Conservation (phyloP, 1,284 basidiomycete genomes). For the Cryptococcus amylolentus region DNA sequence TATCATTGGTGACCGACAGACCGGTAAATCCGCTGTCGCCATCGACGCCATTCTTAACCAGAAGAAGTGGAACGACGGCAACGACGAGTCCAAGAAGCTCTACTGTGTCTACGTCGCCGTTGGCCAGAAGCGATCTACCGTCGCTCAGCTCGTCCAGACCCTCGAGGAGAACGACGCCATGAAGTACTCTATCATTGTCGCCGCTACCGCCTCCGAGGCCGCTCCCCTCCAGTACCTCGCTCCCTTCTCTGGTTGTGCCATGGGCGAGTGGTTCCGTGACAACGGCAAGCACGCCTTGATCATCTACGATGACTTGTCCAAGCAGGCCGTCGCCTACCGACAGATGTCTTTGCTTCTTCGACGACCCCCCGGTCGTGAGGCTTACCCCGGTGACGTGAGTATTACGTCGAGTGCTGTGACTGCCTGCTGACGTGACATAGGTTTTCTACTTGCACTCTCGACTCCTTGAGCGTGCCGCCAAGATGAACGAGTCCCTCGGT, state of each 20-base stretch:
- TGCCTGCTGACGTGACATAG: constrained; percentile 11
- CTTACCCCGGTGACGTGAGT: constrained; percentile 87
- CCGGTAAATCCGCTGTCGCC: constrained; percentile 91
- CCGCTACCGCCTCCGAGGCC: constrained; percentile 97
- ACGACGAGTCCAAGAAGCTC: constrained; percentile 94
- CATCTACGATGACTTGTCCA: constrained; percentile 99
- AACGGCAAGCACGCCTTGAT: constrained; percentile 95
- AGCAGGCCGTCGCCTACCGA: constrained; percentile 99
- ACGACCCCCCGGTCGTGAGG: constrained; percentile 99
- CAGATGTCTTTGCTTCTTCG: constrained; percentile 99
- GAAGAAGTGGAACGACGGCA: constrained; percentile 98
- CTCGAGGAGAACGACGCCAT: constrained; percentile 99
- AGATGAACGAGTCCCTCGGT: constrained; percentile 98
- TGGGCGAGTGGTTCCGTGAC: constrained; percentile 99
- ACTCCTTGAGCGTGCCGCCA: constrained; percentile 98
- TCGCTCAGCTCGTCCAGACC: constrained; percentile 98
- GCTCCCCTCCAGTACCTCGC: constrained; percentile 98
- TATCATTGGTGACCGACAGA: constrained; percentile 99
- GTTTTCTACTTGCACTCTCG: constrained; percentile 99
- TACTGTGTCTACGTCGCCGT: constrained; percentile 99
- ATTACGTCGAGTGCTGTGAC: neutral
- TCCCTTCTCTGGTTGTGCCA: constrained; percentile 99
- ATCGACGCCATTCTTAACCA: constrained; percentile 99
- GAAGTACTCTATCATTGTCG: constrained; percentile 99
- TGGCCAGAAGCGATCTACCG: constrained; percentile 98